Evolutionary conservation across 169 alveolate species (phyloP), one percentile per base, ranked within the genome.

Genomic region (Plasmodium billcollinsi): DNA sequence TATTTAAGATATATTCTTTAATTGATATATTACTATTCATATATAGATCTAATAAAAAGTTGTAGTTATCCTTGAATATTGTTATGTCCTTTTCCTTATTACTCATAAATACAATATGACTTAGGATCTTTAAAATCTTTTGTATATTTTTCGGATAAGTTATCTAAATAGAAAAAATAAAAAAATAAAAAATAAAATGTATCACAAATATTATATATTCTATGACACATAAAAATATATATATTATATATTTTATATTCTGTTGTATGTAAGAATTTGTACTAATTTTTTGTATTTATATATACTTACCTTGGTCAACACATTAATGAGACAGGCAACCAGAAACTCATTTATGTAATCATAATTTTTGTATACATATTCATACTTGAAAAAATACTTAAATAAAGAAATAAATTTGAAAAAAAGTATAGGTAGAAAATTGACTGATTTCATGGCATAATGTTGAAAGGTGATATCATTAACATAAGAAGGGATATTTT

Each of bases 51-150:
- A 83, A 54, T 3, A 83, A 62, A n/a, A 83, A 83, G 33, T 83
- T 69, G 65, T 83, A 83, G 14, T 83, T 67, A 5, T 83, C 91
- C 29, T 69, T 83, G 54, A 83, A 83, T 49, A 83, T 67, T 1
- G 83, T 69, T 33, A 83, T 83, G 39, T 83, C 91, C 39, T 58
- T 83, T 69, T 83, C 74, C 21, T 69, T 83, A 29, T 83, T 83
- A 50, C 74, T 69, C 47, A 83, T 69, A 29, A 83, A 67, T 29
- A 83, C 73, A 6, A 83, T 83, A n/a, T 83, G 83, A 33, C 83
- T 83, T 26, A 83, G 47, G 70, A 83, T 83, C 29, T 83, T 43
- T 54, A 83, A 52, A 62, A 83, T 69, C n/a, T 39, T 39, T 52
- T 83, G 91, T 7, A 56, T 29, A 18, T 73, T 69, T 52, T 83